These are phyloP conservation scores for Prunus kanzakura DNA, from an alignment of 306 rosid species.

Conservation along the genomic window DNA sequence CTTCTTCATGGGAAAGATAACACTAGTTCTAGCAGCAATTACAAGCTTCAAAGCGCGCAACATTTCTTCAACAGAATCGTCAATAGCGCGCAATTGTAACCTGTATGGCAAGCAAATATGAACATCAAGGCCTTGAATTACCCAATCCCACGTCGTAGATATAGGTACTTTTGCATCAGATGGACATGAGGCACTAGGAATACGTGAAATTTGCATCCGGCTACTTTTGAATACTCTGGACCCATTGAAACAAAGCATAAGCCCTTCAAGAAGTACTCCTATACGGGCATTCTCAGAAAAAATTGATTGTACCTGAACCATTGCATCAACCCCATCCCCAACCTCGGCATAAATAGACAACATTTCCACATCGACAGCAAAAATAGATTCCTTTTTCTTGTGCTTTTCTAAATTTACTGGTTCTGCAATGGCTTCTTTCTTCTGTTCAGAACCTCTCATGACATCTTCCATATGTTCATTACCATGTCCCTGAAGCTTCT, in stretches of 20 bases:
- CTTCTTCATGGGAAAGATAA: constrained; percentile 77
- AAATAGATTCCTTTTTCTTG: constrained; percentile 84
- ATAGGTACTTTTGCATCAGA: constrained; percentile 49
- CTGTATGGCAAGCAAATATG: constrained; percentile 92
- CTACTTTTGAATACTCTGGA: constrained; percentile 83
- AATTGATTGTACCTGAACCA: constrained; percentile 91
- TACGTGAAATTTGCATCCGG: constrained; percentile 94
- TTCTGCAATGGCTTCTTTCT: constrained; percentile 46
- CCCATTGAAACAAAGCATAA: constrained; percentile 71
- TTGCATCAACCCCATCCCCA: constrained; percentile 93
- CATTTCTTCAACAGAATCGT: constrained; percentile 93
- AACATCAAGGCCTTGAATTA: constrained; percentile 89
- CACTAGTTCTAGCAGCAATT: constrained; percentile 72
- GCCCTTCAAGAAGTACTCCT: constrained; percentile 97
- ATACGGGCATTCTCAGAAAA: constrained; percentile 97
- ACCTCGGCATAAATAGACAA: constrained; percentile 73
- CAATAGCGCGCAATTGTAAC: constrained; percentile 94
- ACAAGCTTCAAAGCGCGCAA: constrained; percentile 80
- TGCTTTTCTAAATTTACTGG: constrained; percentile 59
- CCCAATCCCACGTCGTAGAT: constrained; percentile 84
- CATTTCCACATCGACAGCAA: constrained; percentile 93
- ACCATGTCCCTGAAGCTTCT: constrained; percentile 57
- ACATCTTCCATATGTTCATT: constrained; percentile 39
- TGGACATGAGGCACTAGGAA: constrained; percentile 65
- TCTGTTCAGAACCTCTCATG: constrained; percentile 46